Evolutionary conservation across 768 basidiomycete genomes (phyloP).

Genomic region (Suillus decipiens): DNA sequence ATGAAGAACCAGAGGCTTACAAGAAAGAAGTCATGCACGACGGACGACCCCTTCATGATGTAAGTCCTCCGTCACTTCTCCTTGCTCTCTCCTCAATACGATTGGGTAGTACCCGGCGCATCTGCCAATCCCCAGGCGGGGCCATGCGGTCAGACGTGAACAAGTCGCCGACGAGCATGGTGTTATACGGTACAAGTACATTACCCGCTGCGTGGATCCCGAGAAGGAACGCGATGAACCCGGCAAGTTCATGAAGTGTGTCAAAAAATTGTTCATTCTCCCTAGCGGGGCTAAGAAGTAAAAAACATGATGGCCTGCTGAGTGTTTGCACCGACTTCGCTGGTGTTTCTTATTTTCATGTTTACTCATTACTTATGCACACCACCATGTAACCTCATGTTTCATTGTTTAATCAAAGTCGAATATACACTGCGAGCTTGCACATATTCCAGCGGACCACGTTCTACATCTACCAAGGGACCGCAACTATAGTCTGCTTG

Average conservation of each 20-base stretch:
- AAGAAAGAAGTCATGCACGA: not conserved
- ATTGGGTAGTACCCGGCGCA: not conserved
- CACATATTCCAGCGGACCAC: not conserved
- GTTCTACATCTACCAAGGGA: not conserved
- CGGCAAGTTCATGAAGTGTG: not conserved
- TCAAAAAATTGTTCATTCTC: not conserved
- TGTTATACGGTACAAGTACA: not conserved
- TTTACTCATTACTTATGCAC: not conserved
- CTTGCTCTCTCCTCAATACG: not conserved
- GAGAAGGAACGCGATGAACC: not conserved
- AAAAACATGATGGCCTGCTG: not conserved
- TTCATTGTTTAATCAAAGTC: not conserved
- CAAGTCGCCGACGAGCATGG: not conserved
- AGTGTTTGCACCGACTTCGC: not conserved
- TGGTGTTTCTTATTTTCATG: not conserved
- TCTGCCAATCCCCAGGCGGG: not conserved
- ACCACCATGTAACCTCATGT: not conserved
- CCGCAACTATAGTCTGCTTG: not conserved
- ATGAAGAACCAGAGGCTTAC: not conserved
- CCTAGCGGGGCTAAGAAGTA: not conserved
- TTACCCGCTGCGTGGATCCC: not conserved
- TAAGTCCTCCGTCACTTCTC: not conserved
- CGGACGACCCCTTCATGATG: not conserved
- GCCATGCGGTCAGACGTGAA: not conserved
- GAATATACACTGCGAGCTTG: not conserved